These are phyloP conservation scores for Flaveria robusta DNA, from an alignment of 129 eudicot species.

Conservation along the genomic window DNA sequence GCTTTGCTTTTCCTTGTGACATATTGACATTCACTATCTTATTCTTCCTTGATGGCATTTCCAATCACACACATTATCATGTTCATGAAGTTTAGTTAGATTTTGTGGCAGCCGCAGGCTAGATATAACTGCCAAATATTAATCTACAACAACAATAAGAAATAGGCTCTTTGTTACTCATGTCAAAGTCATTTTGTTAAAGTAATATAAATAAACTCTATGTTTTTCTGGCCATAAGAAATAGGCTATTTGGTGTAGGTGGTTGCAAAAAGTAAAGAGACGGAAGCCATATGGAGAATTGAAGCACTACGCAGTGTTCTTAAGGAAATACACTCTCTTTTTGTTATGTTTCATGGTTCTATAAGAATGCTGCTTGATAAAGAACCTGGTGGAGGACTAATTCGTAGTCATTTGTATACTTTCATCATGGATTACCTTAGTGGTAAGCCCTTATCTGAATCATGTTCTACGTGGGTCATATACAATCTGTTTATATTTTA, in stretches of 20 bases:
- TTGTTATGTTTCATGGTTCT: slow-evolving; percentile 81
- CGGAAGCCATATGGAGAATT: slow-evolving; percentile 79
- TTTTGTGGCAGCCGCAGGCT: slow-evolving; percentile 3
- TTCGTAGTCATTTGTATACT: slow-evolving; percentile 63
- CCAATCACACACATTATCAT: neutral
- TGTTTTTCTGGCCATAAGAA: neutral
- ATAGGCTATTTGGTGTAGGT: slow-evolving; percentile 44
- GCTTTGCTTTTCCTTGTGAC: neutral
- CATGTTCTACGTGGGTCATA: slow-evolving; percentile 9
- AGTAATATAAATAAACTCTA: neutral
- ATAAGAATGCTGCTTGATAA: slow-evolving; percentile 81
- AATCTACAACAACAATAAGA: neutral
- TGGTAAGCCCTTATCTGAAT: slow-evolving; percentile 56
- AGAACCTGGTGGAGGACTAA: slow-evolving; percentile 78
- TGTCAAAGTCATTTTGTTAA: neutral
- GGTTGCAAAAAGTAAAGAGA: slow-evolving; percentile 74
- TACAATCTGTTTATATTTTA: slow-evolving; percentile 24
- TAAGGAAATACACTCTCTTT: slow-evolving; percentile 90
- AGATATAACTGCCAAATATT: neutral
- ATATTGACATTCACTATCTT: neutral
- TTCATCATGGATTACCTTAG: slow-evolving; percentile 79
- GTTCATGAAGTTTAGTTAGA: neutral
- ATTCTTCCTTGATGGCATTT: neutral
- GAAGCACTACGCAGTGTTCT: slow-evolving; percentile 80
- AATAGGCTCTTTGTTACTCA: neutral